Evolutionary conservation across 306 rosid genomes (phyloP), one percentile per base, ranked within the genome.

Genomic region (Cajanus cajan): DNA sequence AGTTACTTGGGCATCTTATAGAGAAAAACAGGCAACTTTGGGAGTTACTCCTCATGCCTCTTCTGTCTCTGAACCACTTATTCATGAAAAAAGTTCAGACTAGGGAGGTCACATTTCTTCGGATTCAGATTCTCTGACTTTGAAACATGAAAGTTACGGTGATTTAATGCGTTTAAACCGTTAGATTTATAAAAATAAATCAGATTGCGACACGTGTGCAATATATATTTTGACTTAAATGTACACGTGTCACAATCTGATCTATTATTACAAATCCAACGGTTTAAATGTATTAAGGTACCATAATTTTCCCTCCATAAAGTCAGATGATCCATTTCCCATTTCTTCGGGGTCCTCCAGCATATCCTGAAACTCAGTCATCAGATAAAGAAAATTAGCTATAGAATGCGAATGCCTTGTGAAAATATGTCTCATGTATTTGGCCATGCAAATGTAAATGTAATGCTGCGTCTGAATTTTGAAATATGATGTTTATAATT

Each of bases 1-100:
- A 76, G 97, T 95, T 73, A 91, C 94, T 9, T 95, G 98, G 98
- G 97, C 93, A 13, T 79, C 98, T 37, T 80, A 79, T 71, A 88
- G 81, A 55, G 97, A 95, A 82, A 89, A 70, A 70, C 90, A 79
- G 52, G 72, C 84, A 50, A 78, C 51, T 78, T 33, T 33, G 59
- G 89, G 65, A 57, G 66, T 76, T 57, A 44, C 71, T 37, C 86
- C 89, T 12, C 81, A 76, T 61, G 80, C 40, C 21, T 69, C 83
- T 68, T 80, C 83, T 44, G 15, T 71, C 52, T 74, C 95, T 5
- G 93, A 95, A 67, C 94, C 95, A 33, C 90, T 93, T 70, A 61
- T 90, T 87, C 90, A 76, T 76, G 82, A 67, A 63, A 90, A 81
- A 36, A 64, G 36, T 67, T 80, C 43, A 63, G 44, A 68, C 72